These are phyloP conservation scores for Thielaviopsis punctulata DNA, from an alignment of 2,329 filamentous ascomycete genomes.

Conservation along the genomic window DNA sequence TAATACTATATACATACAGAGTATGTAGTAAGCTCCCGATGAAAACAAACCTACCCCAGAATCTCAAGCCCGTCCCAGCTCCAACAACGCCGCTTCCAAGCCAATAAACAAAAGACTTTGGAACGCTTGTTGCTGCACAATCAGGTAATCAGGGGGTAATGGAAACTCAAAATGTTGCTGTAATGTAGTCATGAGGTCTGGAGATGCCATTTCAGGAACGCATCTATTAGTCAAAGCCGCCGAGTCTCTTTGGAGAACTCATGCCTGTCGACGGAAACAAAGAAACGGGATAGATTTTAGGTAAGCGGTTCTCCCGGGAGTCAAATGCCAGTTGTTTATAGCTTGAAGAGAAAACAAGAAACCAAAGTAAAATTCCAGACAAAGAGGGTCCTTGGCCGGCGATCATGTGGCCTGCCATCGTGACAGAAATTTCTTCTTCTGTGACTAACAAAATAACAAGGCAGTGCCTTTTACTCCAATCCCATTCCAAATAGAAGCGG, in stretches of 20 bases:
- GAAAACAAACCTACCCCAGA: background rate
- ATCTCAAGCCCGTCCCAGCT: background rate
- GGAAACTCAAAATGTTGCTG: slow-evolving; percentile 1
- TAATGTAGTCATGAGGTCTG: slow-evolving; percentile 1
- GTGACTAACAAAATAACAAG: background rate
- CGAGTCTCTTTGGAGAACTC: too few species aligned
- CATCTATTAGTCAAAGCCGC: background rate
- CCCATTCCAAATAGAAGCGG: background rate
- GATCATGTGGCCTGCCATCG: background rate
- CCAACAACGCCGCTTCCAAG: background rate
- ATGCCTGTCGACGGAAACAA: background rate
- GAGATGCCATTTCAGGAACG: background rate
- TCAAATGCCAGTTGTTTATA: background rate
- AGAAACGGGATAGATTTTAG: background rate
- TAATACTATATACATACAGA: too few species aligned
- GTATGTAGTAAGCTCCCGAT: too few species aligned
- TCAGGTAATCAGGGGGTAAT: slow-evolving; percentile 10
- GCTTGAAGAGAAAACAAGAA: background rate
- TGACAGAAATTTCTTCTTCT: background rate
- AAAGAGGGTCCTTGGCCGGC: background rate
- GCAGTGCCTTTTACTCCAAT: background rate
- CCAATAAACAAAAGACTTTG: background rate
- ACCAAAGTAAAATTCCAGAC: too few species aligned
- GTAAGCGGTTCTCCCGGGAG: background rate
- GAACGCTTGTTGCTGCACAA: background rate